These are phyloP conservation scores for Fusarium euwallaceae DNA, from an alignment of 2,329 filamentous ascomycete species.

Conservation along the genomic window DNA sequence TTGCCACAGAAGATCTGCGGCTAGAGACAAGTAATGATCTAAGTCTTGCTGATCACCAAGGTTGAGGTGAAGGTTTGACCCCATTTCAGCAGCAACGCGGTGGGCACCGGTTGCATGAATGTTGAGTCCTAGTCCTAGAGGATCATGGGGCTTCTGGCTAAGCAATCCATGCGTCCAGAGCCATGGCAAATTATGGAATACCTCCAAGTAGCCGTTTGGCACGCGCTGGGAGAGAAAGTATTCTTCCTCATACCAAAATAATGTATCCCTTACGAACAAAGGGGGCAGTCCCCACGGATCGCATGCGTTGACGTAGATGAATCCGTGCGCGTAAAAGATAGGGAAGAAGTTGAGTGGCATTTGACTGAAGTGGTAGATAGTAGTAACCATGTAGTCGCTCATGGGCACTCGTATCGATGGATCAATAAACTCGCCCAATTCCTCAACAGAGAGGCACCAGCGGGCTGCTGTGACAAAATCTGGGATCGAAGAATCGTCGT, in stretches of 20 bases:
- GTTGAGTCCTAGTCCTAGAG: background rate
- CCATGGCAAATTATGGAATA: background rate
- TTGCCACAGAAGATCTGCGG: background rate
- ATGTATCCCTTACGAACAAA: background rate
- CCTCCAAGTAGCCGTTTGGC: rapidly evolving
- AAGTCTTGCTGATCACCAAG: background rate
- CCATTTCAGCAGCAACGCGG: background rate
- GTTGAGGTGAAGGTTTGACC: rapidly evolving
- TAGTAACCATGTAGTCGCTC: background rate
- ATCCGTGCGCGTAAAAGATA: background rate
- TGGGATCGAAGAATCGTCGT: background rate
- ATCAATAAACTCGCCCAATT: background rate
- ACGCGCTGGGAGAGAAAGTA: background rate
- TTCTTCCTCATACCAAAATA: rapidly evolving
- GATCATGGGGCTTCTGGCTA: background rate
- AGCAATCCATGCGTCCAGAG: background rate
- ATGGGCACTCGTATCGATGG: background rate
- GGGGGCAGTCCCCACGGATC: background rate
- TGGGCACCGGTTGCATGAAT: background rate
- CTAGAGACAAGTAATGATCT: background rate
- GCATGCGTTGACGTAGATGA: background rate
- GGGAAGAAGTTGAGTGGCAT: background rate
- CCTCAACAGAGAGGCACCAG: background rate
- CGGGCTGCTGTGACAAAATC: background rate
- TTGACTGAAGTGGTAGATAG: rapidly evolving